Conservation (phyloP, 148 eudicot genomes). For the Oxyria digyna region DNA sequence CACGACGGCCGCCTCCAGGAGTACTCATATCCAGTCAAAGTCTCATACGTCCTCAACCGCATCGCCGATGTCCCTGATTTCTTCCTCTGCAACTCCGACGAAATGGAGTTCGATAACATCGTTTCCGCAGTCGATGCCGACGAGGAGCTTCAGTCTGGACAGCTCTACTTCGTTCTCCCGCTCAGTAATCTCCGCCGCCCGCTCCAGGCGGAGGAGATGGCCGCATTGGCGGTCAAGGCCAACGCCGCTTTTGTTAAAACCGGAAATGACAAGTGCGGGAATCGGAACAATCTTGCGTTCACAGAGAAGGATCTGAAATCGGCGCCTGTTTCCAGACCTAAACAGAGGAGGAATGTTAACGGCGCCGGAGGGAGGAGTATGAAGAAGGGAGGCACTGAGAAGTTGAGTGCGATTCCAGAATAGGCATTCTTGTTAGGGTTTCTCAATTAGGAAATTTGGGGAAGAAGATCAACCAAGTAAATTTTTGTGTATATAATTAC, state of each 20-base stretch:
- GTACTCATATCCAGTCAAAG: constrained; percentile 45
- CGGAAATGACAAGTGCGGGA: constrained; percentile 13
- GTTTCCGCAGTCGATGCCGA: constrained; percentile 33
- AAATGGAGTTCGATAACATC: constrained; percentile 71
- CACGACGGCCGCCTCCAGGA: constrained; percentile 52
- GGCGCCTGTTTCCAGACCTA: constrained; percentile 10
- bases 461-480: background rate
- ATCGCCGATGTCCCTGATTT: constrained; percentile 11
- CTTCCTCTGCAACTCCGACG: constrained; percentile 74
- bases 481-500: background rate
- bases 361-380: constrained; percentile 20
- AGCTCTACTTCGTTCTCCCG: constrained; percentile 75
- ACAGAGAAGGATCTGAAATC: constrained; percentile 10
- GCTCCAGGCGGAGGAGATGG: constrained; percentile 74
- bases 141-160: constrained; percentile 61
- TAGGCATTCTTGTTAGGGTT: background rate
- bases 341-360: background rate
- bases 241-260: constrained; percentile 49
- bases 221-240: constrained; percentile 91
- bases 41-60: constrained; percentile 31
- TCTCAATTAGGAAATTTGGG: background rate
- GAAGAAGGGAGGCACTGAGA: constrained; percentile 21
- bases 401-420: constrained; percentile 59
- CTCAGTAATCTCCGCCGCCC: constrained; percentile 27
- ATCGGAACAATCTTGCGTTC: constrained; percentile 28